These are phyloP conservation scores for Verticillium alfalfae DNA, from an alignment of 2,329 filamentous ascomycete genomes.

Conservation along the genomic window DNA sequence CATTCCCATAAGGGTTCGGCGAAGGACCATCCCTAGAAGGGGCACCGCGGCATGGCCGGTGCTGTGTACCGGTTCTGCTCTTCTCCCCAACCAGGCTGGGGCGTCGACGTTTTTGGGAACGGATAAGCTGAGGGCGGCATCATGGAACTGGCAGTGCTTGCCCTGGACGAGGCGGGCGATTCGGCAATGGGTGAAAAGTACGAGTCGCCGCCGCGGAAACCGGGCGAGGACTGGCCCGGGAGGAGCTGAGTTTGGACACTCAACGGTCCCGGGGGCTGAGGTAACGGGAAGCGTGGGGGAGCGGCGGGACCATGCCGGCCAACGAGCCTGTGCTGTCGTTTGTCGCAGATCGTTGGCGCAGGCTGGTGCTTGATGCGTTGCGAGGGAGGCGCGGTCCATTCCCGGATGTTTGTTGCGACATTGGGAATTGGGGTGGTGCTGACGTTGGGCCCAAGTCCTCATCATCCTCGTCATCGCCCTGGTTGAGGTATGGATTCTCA, in stretches of 20 bases:
- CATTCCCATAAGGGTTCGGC: conserved; percentile 58
- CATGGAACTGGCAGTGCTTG: conserved; percentile 69
- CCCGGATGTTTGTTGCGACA: conserved; percentile 8
- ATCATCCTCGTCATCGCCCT: conserved; percentile 59
- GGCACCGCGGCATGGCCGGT: conserved; percentile 76
- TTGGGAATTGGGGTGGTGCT: conserved; percentile 28
- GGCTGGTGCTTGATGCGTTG: conserved; percentile 68
- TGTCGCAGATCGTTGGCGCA: conserved; percentile 72
- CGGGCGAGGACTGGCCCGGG: conserved; percentile 49
- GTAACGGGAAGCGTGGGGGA: conserved; percentile 67
- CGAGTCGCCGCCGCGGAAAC: conserved; percentile 63
- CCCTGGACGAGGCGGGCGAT: conserved; percentile 69
- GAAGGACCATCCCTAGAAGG: conserved; percentile 72
- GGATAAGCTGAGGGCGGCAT: conserved; percentile 54
- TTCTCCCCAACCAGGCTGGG: conserved; percentile 66
- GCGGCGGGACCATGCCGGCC: conserved; percentile 50
- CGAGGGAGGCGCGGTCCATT: conserved; percentile 37
- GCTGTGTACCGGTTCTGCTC: conserved; percentile 79
- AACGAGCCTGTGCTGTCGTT: conserved; percentile 60
- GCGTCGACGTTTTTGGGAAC: conserved; percentile 70
- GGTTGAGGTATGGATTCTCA: conserved; percentile 75
- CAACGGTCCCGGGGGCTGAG: conserved; percentile 50
- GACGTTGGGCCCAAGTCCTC: conserved; percentile 37
- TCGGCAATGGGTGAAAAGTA: conserved; percentile 90
- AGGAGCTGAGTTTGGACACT: conserved; percentile 59